Evolutionary conservation across 768 basidiomycete species (phyloP), one percentile per base, ranked within the genome.

Genomic region (Kwoniella mangroviensis): DNA sequence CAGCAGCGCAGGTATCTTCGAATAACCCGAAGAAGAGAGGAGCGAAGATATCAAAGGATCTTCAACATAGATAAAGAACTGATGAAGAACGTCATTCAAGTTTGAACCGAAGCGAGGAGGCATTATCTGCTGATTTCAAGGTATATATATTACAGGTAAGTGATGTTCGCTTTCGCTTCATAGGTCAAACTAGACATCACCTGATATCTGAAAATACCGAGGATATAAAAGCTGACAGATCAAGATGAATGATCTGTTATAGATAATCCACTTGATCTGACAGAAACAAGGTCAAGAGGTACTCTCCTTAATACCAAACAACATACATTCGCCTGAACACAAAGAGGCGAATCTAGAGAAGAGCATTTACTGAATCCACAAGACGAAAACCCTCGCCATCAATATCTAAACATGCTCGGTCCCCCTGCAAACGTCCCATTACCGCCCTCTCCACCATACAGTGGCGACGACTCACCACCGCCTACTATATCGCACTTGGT

Each of bases 401-500:
- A 3, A 13, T 19, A 1, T 4, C 13, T 41, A 5, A 59, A 43
- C 6, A 59, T 60, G 58, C 41, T 22, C 22, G 54, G 53, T 11
- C n/a, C 54, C 7, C 40, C 52, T 22, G 1, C 63, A 3, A 22
- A 22, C 15, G 24, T 66, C 11, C 56, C 55, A 1, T 40, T 67
- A 24, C 66, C 66, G 1, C 66, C 58, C 53, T 67, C 66, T 19
- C 66, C 66, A 54, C 57, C 57, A 49, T 67, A 67, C 19, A 60
- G 57, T 52, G 58, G 65, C 55, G 56, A 66, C 6, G 65, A 51
- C 19, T 26, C 41, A 24, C 24, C 41, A 4, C 43, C 55, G 28
- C 17, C 42, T 4, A 42, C 17, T 17, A 65, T 65, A 19, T 22
- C 57, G 45, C 45, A 24, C 24, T 26, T 66, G 15, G 56, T 59